Evolutionary conservation across 768 basidiomycete genomes (phyloP).

Genomic region (Auricularia heimuer): DNA sequence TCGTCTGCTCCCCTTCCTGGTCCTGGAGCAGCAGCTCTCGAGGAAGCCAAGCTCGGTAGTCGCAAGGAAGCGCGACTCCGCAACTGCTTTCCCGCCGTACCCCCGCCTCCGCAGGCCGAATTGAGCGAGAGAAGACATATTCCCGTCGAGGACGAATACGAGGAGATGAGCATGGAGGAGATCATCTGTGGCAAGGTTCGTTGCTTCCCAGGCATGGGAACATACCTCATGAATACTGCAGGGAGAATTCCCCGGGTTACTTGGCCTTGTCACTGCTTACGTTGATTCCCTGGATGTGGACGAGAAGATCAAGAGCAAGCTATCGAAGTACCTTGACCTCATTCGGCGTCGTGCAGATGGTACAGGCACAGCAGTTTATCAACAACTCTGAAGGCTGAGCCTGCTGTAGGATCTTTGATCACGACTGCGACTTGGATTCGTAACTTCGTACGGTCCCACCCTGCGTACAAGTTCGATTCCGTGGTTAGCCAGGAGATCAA

Average conservation of each 20-base stretch:
- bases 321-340: conserved; percentile 71
- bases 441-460: conserved; percentile 82
- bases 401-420: conserved; percentile 51
- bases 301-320: conserved; percentile 43
- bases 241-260: conserved; percentile 69
- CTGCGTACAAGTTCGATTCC: conserved; percentile 88
- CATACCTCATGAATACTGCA: conserved; percentile 17
- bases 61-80: conserved; percentile 56
- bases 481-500: conserved; percentile 86
- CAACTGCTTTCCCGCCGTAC: conserved; percentile 61
- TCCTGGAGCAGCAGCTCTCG: background rate
- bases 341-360: conserved; percentile 74
- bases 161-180: conserved; percentile 85
- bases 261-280: conserved; percentile 75
- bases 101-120: conserved; percentile 39
- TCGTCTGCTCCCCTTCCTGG: conserved; percentile 1
- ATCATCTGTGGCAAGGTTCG: conserved; percentile 88
- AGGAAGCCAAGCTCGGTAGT: background rate
- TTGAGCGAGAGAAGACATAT: conserved; percentile 16
- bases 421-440: conserved; percentile 94
- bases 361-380: conserved; percentile 23
- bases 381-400: background rate
- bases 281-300: conserved; percentile 78
- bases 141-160: conserved; percentile 73
- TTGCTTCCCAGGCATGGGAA: background rate